phyloP scores from a whole-genome alignment of 345 rosid species.

The Rhizophora mangle region DNA sequence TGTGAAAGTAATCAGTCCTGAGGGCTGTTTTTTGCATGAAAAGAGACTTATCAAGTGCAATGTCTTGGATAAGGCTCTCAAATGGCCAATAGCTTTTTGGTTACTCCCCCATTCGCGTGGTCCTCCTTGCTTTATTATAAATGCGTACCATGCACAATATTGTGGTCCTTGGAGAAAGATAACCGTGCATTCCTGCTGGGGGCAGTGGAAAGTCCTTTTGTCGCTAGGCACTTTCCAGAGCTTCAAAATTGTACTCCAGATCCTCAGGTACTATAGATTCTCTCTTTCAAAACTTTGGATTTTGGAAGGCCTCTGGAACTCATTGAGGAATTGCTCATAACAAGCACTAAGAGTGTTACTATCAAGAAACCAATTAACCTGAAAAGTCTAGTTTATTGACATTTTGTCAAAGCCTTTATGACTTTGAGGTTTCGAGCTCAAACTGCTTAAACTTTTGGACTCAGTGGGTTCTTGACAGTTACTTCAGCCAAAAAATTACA shows the following conservation, averaged over 20 bases:
- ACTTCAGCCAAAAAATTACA: too few species aligned
- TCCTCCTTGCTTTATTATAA: constrained; percentile 7
- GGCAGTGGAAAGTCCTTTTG: not conserved
- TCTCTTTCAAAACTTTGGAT: not conserved
- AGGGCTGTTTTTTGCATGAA: not conserved
- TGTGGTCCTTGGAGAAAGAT: not conserved
- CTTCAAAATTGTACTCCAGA: not conserved
- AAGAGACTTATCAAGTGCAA: constrained; percentile 5
- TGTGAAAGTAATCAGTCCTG: constrained; percentile 15
- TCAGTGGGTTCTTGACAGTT: too few species aligned
- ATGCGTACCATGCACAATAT: not conserved
- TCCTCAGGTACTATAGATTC: not conserved
- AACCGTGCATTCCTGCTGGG: not conserved
- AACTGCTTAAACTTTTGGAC: too few species aligned
- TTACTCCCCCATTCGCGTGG: not conserved
- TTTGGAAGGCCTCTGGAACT: not conserved
- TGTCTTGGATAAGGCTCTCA: constrained; percentile 1
- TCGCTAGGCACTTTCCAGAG: not conserved
- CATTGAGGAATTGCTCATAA: too few species aligned
- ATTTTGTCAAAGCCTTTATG: too few species aligned
- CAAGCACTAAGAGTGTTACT: too few species aligned
- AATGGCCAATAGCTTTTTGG: constrained; percentile 2
- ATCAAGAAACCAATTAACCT: too few species aligned
- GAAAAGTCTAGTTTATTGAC: too few species aligned
- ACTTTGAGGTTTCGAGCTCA: too few species aligned